Conservation (phyloP, 192 early-diverging fungal species). For the Umbelopsis sp. region DNA sequence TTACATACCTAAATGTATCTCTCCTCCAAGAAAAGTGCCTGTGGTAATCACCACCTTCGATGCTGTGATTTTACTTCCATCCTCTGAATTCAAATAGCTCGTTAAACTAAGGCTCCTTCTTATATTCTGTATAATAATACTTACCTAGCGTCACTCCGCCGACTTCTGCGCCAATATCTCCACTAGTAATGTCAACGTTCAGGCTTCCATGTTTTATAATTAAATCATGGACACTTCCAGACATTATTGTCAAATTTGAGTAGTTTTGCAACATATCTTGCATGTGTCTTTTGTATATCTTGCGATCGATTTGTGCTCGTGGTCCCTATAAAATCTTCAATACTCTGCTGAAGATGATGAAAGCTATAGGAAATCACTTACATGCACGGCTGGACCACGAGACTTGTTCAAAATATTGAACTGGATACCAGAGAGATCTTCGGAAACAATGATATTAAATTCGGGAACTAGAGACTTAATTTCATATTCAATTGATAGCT, state of each 20-base stretch:
- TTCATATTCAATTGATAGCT: background rate
- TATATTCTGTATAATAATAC: background rate
- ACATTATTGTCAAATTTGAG: constrained; percentile 67
- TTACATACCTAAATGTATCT: constrained; percentile 76
- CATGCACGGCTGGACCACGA: constrained; percentile 82
- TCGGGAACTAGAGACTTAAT: background rate
- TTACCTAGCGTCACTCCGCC: constrained; percentile 66
- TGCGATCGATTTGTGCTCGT: constrained; percentile 80
- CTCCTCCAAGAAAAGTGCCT: constrained; percentile 80
- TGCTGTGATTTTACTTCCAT: constrained; percentile 65
- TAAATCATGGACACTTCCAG: constrained; percentile 75
- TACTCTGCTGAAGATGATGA: background rate
- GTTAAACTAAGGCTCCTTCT: background rate
- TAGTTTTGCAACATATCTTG: constrained; percentile 63
- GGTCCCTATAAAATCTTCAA: constrained; percentile 54
- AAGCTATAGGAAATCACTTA: constrained; percentile 19
- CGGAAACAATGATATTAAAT: background rate
- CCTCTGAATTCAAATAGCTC: constrained; percentile 36
- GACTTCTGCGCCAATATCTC: constrained; percentile 40
- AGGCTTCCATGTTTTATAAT: constrained; percentile 50
- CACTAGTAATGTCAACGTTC: background rate
- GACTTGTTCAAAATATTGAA: constrained; percentile 81
- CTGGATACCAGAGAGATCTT: constrained; percentile 78
- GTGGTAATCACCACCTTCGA: constrained; percentile 80
- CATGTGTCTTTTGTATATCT: constrained; percentile 77